A percentile compares a stretch with the other conserved stretches of the same genome.
phyloP scores from a whole-genome alignment of 2,329 filamentous ascomycete genomes.

The Leptodontidium sp. region DNA sequence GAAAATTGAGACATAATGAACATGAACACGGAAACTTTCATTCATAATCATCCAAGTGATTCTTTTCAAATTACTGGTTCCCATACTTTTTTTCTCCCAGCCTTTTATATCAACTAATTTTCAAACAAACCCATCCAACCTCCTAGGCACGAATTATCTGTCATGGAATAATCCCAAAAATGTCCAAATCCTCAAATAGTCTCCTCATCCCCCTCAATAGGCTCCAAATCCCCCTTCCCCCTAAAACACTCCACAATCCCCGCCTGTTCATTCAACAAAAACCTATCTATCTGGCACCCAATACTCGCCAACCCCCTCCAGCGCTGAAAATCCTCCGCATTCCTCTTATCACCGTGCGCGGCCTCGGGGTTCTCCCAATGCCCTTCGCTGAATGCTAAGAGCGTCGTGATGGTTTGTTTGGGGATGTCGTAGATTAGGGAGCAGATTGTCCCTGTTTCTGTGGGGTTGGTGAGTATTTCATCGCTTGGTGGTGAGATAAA shows the following conservation, averaged over 20 bases:
- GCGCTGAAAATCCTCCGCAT: slow-evolving; percentile 55
- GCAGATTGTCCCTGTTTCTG: slow-evolving; percentile 63
- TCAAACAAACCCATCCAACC: not conserved
- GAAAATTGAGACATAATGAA: not conserved
- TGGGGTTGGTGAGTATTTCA: not conserved
- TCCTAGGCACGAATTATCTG: too few species aligned
- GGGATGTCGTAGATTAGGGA: slow-evolving; percentile 64
- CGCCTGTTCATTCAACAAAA: slow-evolving; percentile 62
- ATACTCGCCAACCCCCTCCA: slow-evolving; percentile 59
- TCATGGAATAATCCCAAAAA: too few species aligned
- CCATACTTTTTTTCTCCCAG: not conserved
- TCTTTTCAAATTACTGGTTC: not conserved
- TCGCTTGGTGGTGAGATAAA: not conserved
- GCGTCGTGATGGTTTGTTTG: slow-evolving; percentile 56
- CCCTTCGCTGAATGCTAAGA: slow-evolving; percentile 62
- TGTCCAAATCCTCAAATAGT: slow-evolving; percentile 28
- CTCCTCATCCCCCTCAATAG: slow-evolving; percentile 51
- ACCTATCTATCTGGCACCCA: slow-evolving; percentile 58
- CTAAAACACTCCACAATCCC: slow-evolving; percentile 58
- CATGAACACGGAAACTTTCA: too few species aligned
- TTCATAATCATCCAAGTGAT: too few species aligned
- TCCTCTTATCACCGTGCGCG: slow-evolving; percentile 45
- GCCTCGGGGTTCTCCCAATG: slow-evolving; percentile 61
- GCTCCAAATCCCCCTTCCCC: slow-evolving; percentile 56
- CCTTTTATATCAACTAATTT: too few species aligned